Conservation (phyloP, 2,329 filamentous ascomycete species). For the Fusarium succisae region DNA sequence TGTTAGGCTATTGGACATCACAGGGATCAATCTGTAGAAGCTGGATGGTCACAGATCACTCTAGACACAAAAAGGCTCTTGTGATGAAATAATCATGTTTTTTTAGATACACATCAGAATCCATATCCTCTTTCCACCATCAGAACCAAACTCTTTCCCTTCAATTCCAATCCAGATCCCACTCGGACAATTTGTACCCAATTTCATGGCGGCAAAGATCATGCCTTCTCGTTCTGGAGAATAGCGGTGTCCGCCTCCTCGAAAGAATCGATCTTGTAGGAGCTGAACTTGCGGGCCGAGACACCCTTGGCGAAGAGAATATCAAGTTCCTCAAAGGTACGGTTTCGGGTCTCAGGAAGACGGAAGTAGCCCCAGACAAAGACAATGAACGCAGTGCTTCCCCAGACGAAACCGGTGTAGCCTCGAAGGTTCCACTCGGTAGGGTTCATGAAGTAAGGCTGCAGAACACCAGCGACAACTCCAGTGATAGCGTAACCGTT, state of each 20-base stretch:
- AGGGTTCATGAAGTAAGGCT: conserved; percentile 52
- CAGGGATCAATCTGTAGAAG: fast-evolving
- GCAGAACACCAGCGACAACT: conserved; percentile 40
- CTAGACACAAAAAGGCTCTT: fast-evolving
- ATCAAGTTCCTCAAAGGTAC: conserved; percentile 64
- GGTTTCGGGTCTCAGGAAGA: conserved; percentile 61
- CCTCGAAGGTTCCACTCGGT: conserved; percentile 51
- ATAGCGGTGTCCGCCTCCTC: conserved; percentile 3
- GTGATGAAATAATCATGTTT: background rate
- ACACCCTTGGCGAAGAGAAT: conserved; percentile 55
- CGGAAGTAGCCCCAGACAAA: conserved; percentile 55
- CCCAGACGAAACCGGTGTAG: conserved; percentile 51
- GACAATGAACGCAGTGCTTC: conserved; percentile 36
- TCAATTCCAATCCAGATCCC: background rate
- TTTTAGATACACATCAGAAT: background rate
- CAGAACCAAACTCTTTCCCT: background rate
- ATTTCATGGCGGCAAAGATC: fast-evolving
- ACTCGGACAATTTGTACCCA: background rate
- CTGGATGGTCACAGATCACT: too few relatives aligned
- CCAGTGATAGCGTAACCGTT: conserved; percentile 38
- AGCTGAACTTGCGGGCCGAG: conserved; percentile 30
- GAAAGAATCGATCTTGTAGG: conserved; percentile 15
- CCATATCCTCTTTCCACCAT: background rate
- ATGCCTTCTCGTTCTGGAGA: background rate
- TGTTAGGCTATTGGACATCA: too few relatives aligned